Conservation (phyloP, 2,329 filamentous ascomycete species). For the Basipetospora chlamydospora region DNA sequence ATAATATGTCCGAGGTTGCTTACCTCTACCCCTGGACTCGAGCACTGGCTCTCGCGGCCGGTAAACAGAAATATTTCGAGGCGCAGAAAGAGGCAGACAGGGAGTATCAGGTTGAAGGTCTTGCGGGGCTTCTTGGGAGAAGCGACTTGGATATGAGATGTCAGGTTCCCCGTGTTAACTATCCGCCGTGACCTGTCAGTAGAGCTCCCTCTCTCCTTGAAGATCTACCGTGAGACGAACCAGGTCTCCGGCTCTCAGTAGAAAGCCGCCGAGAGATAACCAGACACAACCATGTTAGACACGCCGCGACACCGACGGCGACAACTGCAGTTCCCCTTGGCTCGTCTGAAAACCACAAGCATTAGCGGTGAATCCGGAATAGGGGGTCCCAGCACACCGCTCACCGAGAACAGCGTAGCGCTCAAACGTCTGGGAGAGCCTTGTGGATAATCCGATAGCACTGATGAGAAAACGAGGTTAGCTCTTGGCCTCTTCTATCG, state of each 20-base stretch:
- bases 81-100: slow-evolving; percentile 29
- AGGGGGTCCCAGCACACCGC: neutral
- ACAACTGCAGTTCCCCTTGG: slow-evolving; percentile 15
- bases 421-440: slow-evolving; percentile 6
- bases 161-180: too few species aligned
- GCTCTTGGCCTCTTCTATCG: too few species aligned
- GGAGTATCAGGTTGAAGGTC: slow-evolving; percentile 28
- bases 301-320: slow-evolving; percentile 29
- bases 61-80: slow-evolving; percentile 33
- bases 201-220: too few species aligned
- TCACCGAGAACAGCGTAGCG: slow-evolving; percentile 8
- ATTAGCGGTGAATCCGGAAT: neutral
- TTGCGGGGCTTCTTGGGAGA: slow-evolving; percentile 31
- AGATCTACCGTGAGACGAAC: too few species aligned
- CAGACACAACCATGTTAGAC: neutral
- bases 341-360: slow-evolving; percentile 8
- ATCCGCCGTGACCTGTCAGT: too few species aligned
- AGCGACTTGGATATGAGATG: slow-evolving; percentile 8
- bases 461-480: too few species aligned
- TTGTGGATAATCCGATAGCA: slow-evolving; percentile 5
- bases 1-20: too few species aligned
- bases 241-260: neutral
- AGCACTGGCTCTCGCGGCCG: slow-evolving; percentile 33
- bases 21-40: slow-evolving; percentile 32
- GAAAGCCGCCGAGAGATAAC: slow-evolving; percentile 23